phyloP scores from a whole-genome alignment of 2,329 filamentous ascomycete genomes.

The Cladosporium sp. region DNA sequence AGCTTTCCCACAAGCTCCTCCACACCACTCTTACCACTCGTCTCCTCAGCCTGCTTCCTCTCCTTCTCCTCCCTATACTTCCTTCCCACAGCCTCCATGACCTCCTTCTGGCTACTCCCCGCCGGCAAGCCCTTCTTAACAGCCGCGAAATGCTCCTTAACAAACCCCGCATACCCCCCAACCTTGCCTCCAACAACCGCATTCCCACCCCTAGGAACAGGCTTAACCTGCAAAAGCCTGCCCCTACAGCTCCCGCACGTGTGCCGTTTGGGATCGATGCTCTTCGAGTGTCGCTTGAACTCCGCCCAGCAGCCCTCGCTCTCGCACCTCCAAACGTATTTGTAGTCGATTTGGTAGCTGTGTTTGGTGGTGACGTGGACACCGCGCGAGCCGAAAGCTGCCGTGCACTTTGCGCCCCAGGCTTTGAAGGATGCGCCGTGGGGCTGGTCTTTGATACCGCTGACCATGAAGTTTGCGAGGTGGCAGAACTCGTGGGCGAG shows the following conservation, averaged over 20 bases:
- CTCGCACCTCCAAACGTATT: slow-evolving; percentile 79
- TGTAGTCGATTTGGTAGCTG: slow-evolving; percentile 83
- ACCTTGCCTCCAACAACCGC: slow-evolving; percentile 25
- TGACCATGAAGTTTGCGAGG: slow-evolving; percentile 85
- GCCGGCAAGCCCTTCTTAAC: slow-evolving; percentile 55
- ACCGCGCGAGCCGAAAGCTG: slow-evolving; percentile 54
- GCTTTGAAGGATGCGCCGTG: slow-evolving; percentile 81
- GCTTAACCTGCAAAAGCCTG: slow-evolving; percentile 70
- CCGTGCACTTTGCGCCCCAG: slow-evolving; percentile 61
- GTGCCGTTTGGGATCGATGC: slow-evolving; percentile 68
- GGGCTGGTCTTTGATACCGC: slow-evolving; percentile 66
- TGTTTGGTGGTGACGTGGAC: slow-evolving; percentile 86
- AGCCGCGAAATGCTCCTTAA: slow-evolving; percentile 64
- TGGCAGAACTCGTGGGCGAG: slow-evolving; percentile 98
- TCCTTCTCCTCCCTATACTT: slow-evolving; percentile 55
- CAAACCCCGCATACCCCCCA: slow-evolving; percentile 54
- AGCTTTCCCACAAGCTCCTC: slow-evolving; percentile 19
- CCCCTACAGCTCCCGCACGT: slow-evolving; percentile 73
- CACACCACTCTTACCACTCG: slow-evolving; percentile 5
- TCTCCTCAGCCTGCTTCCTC: slow-evolving; percentile 1
- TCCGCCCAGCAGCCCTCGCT: slow-evolving; percentile 57
- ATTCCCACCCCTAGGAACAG: slow-evolving; percentile 55
- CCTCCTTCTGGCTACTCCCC: slow-evolving; percentile 57
- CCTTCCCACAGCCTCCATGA: slow-evolving; percentile 64
- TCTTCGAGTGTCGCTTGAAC: slow-evolving; percentile 81